A percentile compares a stretch with the other conserved stretches of the same genome.
Conservation (phyloP, 2,329 filamentous ascomycete genomes). For the Sclerotinia glacialis region DNA sequence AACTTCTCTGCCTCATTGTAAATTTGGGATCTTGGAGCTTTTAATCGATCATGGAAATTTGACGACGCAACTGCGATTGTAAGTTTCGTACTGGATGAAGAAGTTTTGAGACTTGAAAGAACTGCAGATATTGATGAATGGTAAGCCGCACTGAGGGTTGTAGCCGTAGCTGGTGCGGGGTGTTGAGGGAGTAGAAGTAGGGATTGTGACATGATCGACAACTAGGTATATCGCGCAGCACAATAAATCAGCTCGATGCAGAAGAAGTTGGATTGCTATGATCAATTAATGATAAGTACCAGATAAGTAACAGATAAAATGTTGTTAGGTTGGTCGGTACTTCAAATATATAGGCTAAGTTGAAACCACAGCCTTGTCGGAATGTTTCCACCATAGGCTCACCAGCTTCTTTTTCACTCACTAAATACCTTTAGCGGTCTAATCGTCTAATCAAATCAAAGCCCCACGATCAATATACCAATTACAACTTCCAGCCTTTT, state of each 20-base stretch:
- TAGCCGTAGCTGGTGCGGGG: conserved; percentile 52
- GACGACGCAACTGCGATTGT: conserved; percentile 60
- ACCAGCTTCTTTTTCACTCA: not conserved
- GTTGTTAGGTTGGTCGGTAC: not conserved
- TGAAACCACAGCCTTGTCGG: not conserved
- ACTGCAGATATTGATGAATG: conserved; percentile 55
- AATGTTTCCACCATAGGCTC: too few relatives aligned
- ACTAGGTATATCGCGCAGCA: conserved; percentile 7
- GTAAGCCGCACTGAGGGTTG: conserved; percentile 58
- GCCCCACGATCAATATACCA: not conserved
- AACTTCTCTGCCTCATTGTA: conserved; percentile 72
- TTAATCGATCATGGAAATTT: conserved; percentile 47
- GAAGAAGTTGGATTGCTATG: not conserved
- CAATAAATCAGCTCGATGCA: not conserved
- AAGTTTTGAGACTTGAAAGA: conserved; percentile 49
- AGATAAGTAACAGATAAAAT: too few relatives aligned
- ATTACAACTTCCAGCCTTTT: not conserved
- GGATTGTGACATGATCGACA: conserved; percentile 41
- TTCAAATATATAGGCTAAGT: not conserved
- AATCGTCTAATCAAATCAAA: conserved; percentile 9
- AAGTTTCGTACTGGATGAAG: conserved; percentile 38
- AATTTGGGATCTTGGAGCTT: conserved; percentile 50
- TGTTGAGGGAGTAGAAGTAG: conserved; percentile 64
- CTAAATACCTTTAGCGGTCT: not conserved
- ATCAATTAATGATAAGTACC: too few relatives aligned